phyloP scores from a whole-genome alignment of 805 yeast species.

The Schwanniomyces occidentalis region DNA sequence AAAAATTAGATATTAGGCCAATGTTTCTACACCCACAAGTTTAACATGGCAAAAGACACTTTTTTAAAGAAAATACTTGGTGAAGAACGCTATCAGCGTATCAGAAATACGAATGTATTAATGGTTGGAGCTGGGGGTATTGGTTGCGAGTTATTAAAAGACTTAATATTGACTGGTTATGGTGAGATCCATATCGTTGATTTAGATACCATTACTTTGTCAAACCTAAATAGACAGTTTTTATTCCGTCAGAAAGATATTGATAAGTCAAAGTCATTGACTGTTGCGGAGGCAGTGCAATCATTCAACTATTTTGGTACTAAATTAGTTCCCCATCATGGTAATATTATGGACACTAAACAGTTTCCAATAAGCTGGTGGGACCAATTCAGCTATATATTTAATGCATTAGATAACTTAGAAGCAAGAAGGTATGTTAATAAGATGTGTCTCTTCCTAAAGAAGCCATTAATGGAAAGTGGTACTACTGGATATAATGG shows the following conservation, averaged over 20 bases:
- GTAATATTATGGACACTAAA: slow-evolving; percentile 78
- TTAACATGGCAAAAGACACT: slow-evolving; percentile 44
- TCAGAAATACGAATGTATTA: slow-evolving; percentile 55
- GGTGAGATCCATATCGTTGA: slow-evolving; percentile 93
- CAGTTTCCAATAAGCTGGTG: slow-evolving; percentile 75
- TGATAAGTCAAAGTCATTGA: slow-evolving; percentile 80
- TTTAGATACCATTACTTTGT: slow-evolving; percentile 89
- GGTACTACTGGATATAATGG: slow-evolving; percentile 97
- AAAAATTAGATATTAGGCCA: too few species aligned
- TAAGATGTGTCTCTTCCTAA: slow-evolving; percentile 70
- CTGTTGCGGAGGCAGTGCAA: slow-evolving; percentile 81
- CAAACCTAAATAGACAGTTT: slow-evolving; percentile 92
- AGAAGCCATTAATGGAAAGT: slow-evolving; percentile 80
- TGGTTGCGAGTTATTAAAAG: slow-evolving; percentile 88
- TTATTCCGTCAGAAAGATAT: slow-evolving; percentile 87
- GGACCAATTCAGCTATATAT: slow-evolving; percentile 70
- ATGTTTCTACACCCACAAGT: too few species aligned
- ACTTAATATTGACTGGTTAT: slow-evolving; percentile 73
- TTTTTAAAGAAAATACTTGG: slow-evolving; percentile 49
- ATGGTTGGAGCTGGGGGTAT: slow-evolving; percentile 97
- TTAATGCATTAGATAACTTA: slow-evolving; percentile 91
- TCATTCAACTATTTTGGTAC: slow-evolving; percentile 61
- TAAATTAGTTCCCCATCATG: slow-evolving; percentile 75
- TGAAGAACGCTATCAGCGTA: slow-evolving; percentile 22
- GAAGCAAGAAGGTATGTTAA: slow-evolving; percentile 95